phyloP scores from a whole-genome alignment of 2,329 filamentous ascomycete species.

The Clarireedia sp. region DNA sequence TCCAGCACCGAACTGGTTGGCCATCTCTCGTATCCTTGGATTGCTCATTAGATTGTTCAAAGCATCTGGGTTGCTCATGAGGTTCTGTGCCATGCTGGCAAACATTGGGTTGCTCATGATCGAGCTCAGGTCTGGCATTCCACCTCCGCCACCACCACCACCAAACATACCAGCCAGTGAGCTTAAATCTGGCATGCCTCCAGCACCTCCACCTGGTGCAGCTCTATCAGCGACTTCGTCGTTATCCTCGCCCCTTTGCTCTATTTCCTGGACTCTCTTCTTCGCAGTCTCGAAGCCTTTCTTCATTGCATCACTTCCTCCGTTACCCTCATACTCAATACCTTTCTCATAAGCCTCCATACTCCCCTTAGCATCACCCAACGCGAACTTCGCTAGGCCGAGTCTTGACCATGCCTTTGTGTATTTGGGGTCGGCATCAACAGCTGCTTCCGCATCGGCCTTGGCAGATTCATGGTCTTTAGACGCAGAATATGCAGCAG shows the following conservation, averaged over 20 bases:
- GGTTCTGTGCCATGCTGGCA: conserved; percentile 87
- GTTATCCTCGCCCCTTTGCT: conserved; percentile 38
- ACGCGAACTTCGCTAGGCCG: conserved; percentile 82
- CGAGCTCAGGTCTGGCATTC: conserved; percentile 78
- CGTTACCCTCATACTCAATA: conserved; percentile 88
- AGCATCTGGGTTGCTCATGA: conserved; percentile 94
- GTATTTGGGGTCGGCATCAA: conserved; percentile 81
- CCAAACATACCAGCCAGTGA: conserved; percentile 67
- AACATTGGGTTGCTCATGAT: conserved; percentile 99
- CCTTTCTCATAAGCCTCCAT: conserved; percentile 94
- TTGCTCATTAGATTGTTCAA: conserved; percentile 93
- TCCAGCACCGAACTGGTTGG: conserved; percentile 64
- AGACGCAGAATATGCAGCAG: conserved; percentile 81
- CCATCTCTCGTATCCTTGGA: conserved; percentile 81
- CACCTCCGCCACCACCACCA: conserved; percentile 54
- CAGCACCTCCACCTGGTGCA: conserved; percentile 39
- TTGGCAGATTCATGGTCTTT: conserved; percentile 78
- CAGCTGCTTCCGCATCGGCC: conserved; percentile 84
- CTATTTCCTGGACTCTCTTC: conserved; percentile 75
- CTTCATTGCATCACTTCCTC: conserved; percentile 94
- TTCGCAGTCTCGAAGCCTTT: conserved; percentile 93
- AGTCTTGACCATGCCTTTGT: conserved; percentile 96
- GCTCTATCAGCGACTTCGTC: conserved; percentile 45
- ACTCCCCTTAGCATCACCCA: conserved; percentile 81
- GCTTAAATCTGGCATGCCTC: conserved; percentile 64